These are phyloP conservation scores for Sideroxylon spinosum DNA, from an alignment of 179 eudicot species.

Conservation along the genomic window DNA sequence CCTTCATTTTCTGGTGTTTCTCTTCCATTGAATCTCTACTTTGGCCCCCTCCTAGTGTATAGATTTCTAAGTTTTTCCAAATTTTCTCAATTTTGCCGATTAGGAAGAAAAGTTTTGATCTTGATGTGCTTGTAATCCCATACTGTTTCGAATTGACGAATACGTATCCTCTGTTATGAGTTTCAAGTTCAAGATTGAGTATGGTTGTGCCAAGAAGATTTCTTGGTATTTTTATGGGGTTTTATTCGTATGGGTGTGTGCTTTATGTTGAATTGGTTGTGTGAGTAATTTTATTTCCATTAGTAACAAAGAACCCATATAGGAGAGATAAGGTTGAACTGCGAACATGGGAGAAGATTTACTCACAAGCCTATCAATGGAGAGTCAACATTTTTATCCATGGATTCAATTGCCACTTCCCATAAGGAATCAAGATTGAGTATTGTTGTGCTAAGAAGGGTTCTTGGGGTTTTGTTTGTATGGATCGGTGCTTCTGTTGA, in stretches of 20 bases:
- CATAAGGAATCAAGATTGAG: slow-evolving; percentile 44
- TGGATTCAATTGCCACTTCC: slow-evolving; percentile 56
- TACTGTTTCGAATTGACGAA: neutral
- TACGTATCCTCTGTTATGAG: neutral
- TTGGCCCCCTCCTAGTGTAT: neutral
- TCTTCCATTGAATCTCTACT: neutral
- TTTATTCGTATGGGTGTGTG: neutral
- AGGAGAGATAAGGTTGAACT: neutral
- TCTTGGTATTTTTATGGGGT: too few species aligned
- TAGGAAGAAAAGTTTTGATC: slow-evolving; percentile 1
- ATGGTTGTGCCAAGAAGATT: neutral
- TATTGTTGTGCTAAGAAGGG: neutral
- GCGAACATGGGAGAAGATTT: slow-evolving; percentile 56
- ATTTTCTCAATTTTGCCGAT: neutral
- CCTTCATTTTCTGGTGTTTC: neutral
- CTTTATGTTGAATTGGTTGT: slow-evolving; percentile 11
- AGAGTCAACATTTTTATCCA: slow-evolving; percentile 69
- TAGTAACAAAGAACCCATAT: neutral
- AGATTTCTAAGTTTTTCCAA: slow-evolving; percentile 11
- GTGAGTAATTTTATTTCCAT: neutral
- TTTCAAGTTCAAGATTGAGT: slow-evolving; percentile 7
- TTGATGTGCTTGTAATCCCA: neutral
- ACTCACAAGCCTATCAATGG: slow-evolving; percentile 52
- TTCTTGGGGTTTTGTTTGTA: neutral
- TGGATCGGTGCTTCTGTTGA: slow-evolving; percentile 2